Base-by-base conservation (phyloP, 75 land plant species). In the Pseudotsuga menziesii region DNA sequence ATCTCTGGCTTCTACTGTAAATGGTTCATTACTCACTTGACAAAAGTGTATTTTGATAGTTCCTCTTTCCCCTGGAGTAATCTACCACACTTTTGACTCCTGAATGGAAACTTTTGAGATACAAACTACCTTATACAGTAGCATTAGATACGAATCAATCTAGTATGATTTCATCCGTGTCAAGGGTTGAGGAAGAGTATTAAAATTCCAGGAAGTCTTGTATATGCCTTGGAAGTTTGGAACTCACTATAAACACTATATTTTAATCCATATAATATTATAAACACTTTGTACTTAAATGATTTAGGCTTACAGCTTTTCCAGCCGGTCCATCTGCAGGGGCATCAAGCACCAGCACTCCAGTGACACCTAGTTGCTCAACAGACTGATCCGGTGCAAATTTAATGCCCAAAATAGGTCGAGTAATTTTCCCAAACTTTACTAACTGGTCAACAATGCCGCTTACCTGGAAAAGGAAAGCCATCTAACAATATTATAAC, bases 301-400 rank as follows among this genome's bases (percentile, higher is more conserved):
- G 52, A 44, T 44, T 44, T 7, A 44, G 52, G 52, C 78, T 74
- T 91, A 97, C 99, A 74, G 99, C 99, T 89, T 97, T 97, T 52
- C 99, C 99, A 79, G 99, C 99, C 14, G 99, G 99, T 61, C 98
- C 99, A 77, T 77, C 79, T 55, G 95, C 80, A 66, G 99, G 98
- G 85, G 99, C 99, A 90, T 97, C 99, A 73, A 97, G 82, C 2
- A 97, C 98, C 64, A 97, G 95, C 70, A 97, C 99, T 7, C 99
- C 99, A 78, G 95, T 91, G n/a, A 97, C 95, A 15, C 99, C 99
- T 73, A 97, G 79, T 77, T 97, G 95, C 80, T 97, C 98, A 6
- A 97, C 98, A 17, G 99, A 97, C 79, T 97, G 99, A 88, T 97
- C 98, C 48, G 99, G 99, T 62, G 99, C 99, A 92, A 97, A 97